These are phyloP conservation scores for Malus sieversii DNA, from an alignment of 306 rosid genomes.

Conservation along the genomic window DNA sequence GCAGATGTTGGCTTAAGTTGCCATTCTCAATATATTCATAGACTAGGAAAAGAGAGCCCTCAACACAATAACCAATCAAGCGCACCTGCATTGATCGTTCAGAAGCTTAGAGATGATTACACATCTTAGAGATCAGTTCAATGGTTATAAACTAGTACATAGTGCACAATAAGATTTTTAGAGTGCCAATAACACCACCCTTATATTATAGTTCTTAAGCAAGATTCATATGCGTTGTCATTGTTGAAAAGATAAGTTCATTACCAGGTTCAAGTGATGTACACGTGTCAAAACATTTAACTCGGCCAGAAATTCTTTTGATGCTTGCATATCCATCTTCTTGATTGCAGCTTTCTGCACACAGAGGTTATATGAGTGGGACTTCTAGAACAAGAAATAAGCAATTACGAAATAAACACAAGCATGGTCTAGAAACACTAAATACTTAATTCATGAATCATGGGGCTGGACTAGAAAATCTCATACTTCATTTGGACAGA, in stretches of 20 bases:
- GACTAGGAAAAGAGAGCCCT: constrained; percentile 81
- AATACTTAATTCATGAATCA: neutral
- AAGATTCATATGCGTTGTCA: neutral
- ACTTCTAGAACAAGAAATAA: constrained; percentile 16
- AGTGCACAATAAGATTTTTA: neutral
- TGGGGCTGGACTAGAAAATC: neutral
- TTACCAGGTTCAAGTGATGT: constrained; percentile 90
- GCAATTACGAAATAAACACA: constrained; percentile 1
- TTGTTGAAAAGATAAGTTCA: constrained; percentile 3
- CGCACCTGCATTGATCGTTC: constrained; percentile 58
- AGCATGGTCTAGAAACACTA: neutral
- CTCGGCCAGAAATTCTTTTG: constrained; percentile 83
- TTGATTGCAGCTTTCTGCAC: constrained; percentile 84
- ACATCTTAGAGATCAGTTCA: neutral
- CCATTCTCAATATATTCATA: constrained; percentile 92
- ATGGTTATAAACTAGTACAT: neutral
- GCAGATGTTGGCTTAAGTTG: constrained; percentile 81
- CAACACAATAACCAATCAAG: constrained; percentile 86
- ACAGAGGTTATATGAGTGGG: constrained; percentile 2
- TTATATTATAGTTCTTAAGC: neutral
- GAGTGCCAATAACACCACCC: neutral
- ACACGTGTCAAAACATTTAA: constrained; percentile 79
- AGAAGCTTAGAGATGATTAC: neutral
- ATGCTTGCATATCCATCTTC: constrained; percentile 86
- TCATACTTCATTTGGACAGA: neutral